Evolutionary conservation across 1,284 basidiomycete species (phyloP), one percentile per base, ranked within the genome.

Genomic region (Mycocalia duriaeana): DNA sequence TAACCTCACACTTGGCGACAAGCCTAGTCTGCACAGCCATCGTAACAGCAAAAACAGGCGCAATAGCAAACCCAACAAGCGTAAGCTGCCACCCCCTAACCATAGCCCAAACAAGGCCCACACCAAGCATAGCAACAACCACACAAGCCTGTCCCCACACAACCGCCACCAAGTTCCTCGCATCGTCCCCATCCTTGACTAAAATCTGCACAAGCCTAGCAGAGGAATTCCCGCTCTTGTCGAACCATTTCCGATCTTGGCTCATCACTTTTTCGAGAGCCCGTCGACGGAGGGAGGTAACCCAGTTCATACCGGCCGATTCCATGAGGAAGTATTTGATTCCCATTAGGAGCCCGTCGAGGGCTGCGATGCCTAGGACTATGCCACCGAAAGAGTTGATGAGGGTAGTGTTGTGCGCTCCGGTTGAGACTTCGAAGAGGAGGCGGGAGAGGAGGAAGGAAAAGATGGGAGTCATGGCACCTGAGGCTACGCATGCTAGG

Each of bases 231-330:
- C 9, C 2, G 11, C 14, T 23, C 14, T n/a, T 68, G 67, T 98
- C 93, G 64, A 94, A 97, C 82, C 87, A 99, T n/a, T 75, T 65
- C 66, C 91, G 92, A 66, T 96, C 93, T 65, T 97, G 94, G 1
- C 68, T 19, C 5, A 22, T 4, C n/a, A 39, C 37, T 19, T 39
- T 39, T 14, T 19, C 37, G n/a, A 14, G 20, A 4, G 37, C 14
- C 11, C 20, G n/a, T 13, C 13, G 13, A 19, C 37, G 37, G 14
- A 39, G 92, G 65, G 97, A 94, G 24, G 41, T 42, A 25, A 42
- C 24, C 41, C 41, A 42, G 13, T 20, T 14, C 41, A 42, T 42
- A 25, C 11, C 41, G 41, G 22, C 13, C 22, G 25, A 25, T n/a
- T 42, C 41, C 24, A 42, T 42, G 11, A 25, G 13, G 18, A 42